Conservation (phyloP, 257 asterid genomes). For the Perilla frutescens region DNA sequence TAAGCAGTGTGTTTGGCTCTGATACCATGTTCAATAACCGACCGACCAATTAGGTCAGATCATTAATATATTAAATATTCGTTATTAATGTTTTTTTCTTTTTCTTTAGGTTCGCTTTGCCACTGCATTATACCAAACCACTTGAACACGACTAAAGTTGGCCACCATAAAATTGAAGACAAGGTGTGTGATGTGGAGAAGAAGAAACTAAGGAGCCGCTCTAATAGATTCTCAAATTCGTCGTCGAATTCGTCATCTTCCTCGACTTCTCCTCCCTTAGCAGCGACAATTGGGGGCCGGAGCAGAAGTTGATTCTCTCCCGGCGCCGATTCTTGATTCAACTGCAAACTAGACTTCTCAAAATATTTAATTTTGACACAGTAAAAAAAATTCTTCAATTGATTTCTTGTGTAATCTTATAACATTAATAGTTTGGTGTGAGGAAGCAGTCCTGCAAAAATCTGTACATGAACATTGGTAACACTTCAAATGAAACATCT, state of each 20-base stretch:
- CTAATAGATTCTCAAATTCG: constrained; percentile 41
- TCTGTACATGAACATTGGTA: constrained; percentile 43
- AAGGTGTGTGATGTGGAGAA: constrained; percentile 55
- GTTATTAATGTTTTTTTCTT: background rate
- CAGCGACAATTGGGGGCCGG: constrained; percentile 34
- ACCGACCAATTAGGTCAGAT: background rate
- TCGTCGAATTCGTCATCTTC: constrained; percentile 51
- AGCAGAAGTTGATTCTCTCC: constrained; percentile 36
- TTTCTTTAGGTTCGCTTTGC: constrained; percentile 60
- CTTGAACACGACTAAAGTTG: constrained; percentile 61
- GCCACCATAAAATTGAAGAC: constrained; percentile 62
- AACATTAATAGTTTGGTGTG: constrained; percentile 25
- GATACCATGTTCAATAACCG: background rate
- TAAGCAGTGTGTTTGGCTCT: background rate
- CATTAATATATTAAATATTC: background rate
- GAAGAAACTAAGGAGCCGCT: constrained; percentile 57
- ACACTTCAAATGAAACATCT: constrained; percentile 1
- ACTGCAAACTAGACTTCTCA: constrained; percentile 28
- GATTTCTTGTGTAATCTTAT: constrained; percentile 33
- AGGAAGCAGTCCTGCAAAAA: constrained; percentile 16
- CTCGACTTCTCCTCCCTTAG: constrained; percentile 46
- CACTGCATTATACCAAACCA: constrained; percentile 73
- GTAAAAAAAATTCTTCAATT: constrained; percentile 13
- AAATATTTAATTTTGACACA: constrained; percentile 18
- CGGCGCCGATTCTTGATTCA: constrained; percentile 43